Conservation (phyloP, 116 monocot genomes). For the Trichopus zeylanicus region DNA sequence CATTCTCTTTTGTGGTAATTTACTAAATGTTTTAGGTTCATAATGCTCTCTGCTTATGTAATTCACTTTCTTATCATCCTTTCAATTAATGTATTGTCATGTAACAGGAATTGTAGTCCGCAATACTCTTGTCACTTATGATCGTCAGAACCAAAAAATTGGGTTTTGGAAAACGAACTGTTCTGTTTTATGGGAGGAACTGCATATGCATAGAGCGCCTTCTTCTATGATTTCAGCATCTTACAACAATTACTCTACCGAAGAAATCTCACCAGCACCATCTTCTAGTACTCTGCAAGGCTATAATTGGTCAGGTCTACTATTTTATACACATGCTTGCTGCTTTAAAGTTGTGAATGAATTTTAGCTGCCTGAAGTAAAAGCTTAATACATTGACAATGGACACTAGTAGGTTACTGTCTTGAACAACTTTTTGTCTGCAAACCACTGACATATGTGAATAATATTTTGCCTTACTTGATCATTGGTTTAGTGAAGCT, state of each 20-base stretch:
- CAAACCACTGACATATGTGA: no score
- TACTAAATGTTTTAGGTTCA: background rate
- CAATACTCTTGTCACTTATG: slow-evolving; percentile 89
- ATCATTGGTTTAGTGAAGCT: no score
- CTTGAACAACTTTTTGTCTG: no score
- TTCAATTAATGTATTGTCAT: no score
- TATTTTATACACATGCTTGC: background rate
- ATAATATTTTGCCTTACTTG: no score
- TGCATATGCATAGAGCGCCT: slow-evolving; percentile 37
- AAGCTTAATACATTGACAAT: no score
- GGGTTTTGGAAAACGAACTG: slow-evolving; percentile 99
- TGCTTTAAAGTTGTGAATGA: no score
- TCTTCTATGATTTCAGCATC: slow-evolving; percentile 31
- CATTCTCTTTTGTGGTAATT: background rate
- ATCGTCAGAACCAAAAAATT: slow-evolving; percentile 77
- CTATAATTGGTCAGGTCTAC: slow-evolving; percentile 29
- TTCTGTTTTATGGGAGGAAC: slow-evolving; percentile 63
- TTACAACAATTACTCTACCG: slow-evolving; percentile 20
- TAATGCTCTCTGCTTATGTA: background rate
- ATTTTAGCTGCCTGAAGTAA: no score
- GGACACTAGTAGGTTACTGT: no score
- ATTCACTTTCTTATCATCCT: background rate
- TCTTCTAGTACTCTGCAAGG: slow-evolving; percentile 42
- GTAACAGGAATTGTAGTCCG: slow-evolving; percentile 83
- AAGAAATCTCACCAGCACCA: slow-evolving; percentile 31